These are phyloP conservation scores for Skeletonema marinoi DNA, from an alignment of 108 stramenopile genomes.

Conservation along the genomic window DNA sequence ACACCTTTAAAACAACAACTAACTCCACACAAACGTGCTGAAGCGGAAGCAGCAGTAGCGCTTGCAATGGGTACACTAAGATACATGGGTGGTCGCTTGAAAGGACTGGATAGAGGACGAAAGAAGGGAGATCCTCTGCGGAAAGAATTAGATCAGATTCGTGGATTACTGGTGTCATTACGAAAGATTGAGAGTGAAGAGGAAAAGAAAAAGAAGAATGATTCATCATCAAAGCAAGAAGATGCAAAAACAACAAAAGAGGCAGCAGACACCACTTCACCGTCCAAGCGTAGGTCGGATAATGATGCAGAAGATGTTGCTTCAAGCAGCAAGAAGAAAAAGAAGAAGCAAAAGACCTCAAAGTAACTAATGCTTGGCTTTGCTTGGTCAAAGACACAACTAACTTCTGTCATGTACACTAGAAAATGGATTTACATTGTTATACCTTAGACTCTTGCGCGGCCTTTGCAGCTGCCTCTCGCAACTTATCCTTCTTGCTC, in stretches of 20 bases:
- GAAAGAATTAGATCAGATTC: constrained; percentile 73
- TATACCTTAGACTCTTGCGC: constrained; percentile 2
- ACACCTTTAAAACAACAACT: background rate
- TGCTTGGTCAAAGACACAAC: background rate
- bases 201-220: constrained; percentile 5
- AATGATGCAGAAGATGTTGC: background rate
- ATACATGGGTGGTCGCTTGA: constrained; percentile 77
- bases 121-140: constrained; percentile 72
- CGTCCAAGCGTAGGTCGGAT: background rate
- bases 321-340: background rate
- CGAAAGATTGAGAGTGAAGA: constrained; percentile 19
- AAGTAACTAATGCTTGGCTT: background rate
- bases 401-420: background rate
- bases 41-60: constrained; percentile 66
- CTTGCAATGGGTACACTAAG: constrained; percentile 79
- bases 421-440: background rate
- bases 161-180: constrained; percentile 58
- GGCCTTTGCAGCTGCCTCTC: constrained; percentile 56
- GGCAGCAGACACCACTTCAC: background rate
- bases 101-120: constrained; percentile 62
- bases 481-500: constrained; percentile 79
- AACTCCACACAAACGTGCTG: constrained; percentile 27
- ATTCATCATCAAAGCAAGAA: background rate
- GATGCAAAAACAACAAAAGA: background rate
- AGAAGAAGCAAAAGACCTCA: background rate